Base-by-base conservation (phyloP, 371 early-diverging fungal species). In the Blakeslea trispora region DNA sequence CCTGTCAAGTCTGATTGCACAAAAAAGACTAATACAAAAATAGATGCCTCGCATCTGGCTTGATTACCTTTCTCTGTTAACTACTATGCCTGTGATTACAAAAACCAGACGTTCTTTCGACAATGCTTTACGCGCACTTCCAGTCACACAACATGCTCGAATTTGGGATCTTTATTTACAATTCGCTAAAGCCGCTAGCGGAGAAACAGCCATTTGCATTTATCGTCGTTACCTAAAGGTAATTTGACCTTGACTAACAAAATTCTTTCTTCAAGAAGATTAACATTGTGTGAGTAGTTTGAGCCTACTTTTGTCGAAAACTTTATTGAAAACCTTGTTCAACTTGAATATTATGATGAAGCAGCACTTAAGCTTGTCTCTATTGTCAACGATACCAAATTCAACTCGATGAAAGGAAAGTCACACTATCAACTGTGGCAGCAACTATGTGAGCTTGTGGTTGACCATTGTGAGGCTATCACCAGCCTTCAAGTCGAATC, bases 111-210 rank as follows among this genome's bases (percentile, higher is more conserved):
- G 88, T 15, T 83, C 85, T 0, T 98, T 96, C 72, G 99, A 99
- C 71, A 83, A 90, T 3, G 95, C 97, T 10, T 63, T 99, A 53
- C 79, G 91, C 43, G 85, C 97, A 0, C 81, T 99, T 44, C 95
- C 99, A 4, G 84, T 95, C 23, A 95, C 97, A 1, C 98, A 98
- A 67, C 98, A 99, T 57, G 71, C 68, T 15, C 81, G 91, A 35
- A 77, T 99, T 34, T 99, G 99, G 99, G 81, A 81, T 3, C 53
- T 86, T 45, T 97, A 97, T 68, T 70, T 94, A 42, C 61, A 77
- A 52, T 95, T 94, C 79, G 93, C 93, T 6, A 73, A 82, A 44
- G 64, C 75, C 21, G 82, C 89, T 28, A 90, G 95, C 15, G 95
- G 95, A 0, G 88, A 92, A 61, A 90, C 93, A 0, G 90, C 91